Evolutionary conservation across 1,284 basidiomycete species (phyloP).

Genomic region (Inonotus obliquus): DNA sequence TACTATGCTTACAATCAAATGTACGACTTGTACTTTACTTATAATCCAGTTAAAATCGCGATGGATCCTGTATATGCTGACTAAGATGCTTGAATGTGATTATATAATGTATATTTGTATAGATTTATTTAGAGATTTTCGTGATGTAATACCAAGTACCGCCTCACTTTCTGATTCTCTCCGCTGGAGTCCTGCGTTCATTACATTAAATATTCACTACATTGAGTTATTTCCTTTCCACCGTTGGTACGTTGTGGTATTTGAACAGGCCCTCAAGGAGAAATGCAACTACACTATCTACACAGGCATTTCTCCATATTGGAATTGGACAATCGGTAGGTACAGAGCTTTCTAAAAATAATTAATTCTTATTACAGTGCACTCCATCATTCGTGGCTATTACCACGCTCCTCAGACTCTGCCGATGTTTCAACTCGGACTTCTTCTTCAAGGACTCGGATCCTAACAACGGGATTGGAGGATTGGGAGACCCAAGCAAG

Average conservation of each 20-base stretch:
- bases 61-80: too few relatives aligned
- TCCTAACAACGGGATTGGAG: constrained; percentile 31
- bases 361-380: background rate
- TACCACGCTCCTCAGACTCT: constrained; percentile 25
- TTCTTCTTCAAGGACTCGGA: constrained; percentile 29
- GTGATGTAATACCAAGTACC: too few relatives aligned
- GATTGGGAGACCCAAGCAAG: constrained; percentile 33
- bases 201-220: constrained; percentile 30
- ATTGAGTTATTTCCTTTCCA: constrained; percentile 37
- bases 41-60: too few relatives aligned
- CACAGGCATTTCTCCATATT: constrained; percentile 33
- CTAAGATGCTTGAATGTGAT: too few relatives aligned
- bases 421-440: constrained; percentile 29
- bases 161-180: too few relatives aligned
- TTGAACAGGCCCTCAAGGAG: constrained; percentile 30
- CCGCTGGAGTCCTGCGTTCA: background rate
- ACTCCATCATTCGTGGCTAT: too few relatives aligned
- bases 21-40: too few relatives aligned
- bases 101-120: too few relatives aligned
- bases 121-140: too few relatives aligned
- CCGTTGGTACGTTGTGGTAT: constrained; percentile 31
- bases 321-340: constrained; percentile 37
- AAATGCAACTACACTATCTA: constrained; percentile 36
- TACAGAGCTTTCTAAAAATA: background rate
- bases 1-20: too few relatives aligned